phyloP scores from a whole-genome alignment of 805 yeast genomes.

The Spathaspora hagerdaliae region DNA sequence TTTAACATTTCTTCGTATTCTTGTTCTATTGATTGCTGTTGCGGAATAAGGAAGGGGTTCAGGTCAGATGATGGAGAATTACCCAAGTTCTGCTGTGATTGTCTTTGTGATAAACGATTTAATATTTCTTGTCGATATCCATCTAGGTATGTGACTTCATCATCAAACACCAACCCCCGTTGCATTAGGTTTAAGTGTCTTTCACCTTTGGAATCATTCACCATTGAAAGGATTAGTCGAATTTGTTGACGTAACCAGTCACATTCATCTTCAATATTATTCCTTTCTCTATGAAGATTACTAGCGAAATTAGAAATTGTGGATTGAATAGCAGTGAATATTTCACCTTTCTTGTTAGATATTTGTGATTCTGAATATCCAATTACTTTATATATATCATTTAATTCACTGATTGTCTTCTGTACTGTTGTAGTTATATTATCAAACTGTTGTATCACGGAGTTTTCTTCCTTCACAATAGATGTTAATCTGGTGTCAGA shows the following conservation, averaged over 20 bases:
- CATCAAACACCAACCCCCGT: constrained; percentile 31
- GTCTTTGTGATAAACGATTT: constrained; percentile 10
- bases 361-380: constrained; percentile 54
- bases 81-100: background rate
- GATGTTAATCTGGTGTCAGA: too few species aligned
- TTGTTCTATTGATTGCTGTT: constrained; percentile 14
- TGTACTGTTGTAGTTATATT: constrained; percentile 31
- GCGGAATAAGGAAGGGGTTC: background rate
- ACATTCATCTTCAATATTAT: constrained; percentile 37
- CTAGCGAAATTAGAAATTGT: constrained; percentile 41
- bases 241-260: constrained; percentile 44
- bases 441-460: constrained; percentile 18
- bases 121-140: constrained; percentile 28
- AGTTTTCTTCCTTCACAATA: too few species aligned
- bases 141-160: constrained; percentile 18
- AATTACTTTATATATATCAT: constrained; percentile 45
- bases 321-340: constrained; percentile 46
- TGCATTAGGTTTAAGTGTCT: constrained; percentile 15
- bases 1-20: constrained; percentile 21
- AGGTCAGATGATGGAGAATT: constrained; percentile 2
- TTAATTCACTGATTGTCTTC: constrained; percentile 37
- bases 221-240: constrained; percentile 35
- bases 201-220: constrained; percentile 32
- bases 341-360: constrained; percentile 43
- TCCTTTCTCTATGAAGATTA: constrained; percentile 32